Base-by-base conservation (phyloP, 2,329 filamentous ascomycete species). In the Venturia effusa region DNA sequence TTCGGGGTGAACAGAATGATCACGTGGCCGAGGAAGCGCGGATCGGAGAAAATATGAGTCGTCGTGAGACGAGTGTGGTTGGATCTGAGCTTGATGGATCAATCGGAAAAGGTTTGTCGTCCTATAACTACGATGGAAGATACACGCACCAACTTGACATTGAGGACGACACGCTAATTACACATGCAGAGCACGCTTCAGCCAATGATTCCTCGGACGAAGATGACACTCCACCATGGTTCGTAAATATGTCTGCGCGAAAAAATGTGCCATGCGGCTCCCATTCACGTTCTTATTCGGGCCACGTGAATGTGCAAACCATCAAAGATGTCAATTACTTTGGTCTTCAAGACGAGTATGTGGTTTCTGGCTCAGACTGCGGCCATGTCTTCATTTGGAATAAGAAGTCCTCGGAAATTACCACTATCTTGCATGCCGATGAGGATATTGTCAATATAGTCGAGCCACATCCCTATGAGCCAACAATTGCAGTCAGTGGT, bases 321-420 rank as follows among this genome's bases (percentile, higher is more conserved):
- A 84, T 88, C 68, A 88, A 88, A 68, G 86, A 88, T 69, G 84
- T 88, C 66, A 88, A 88, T 66, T 88, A 83, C 73, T 88, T 85
- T 66, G 86, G 86, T 0, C 73, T 86, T 43, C 76, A 87, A 65
- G 86, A 88, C 68, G 85, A 88, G 69, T 88, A 87, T 67, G 84
- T 88, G 13, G 84, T 88, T 13, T 85, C 82, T 64, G 86, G 86
- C 6, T 85, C 83, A 65, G 86, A 88, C 68, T 84, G 82, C 61
- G 86, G 86, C 0, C 82, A 88, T 70, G 70, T 88, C 30, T 88
- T 88, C 72, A 87, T 88, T 62, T 88, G 85, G 86, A 84, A 88
- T 68, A 80, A 81, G 64, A 84, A 85, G 68, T 85, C 83, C 4
- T 76, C 78, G 22, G 76, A 84, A 64, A 74, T 88, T 60, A 77